phyloP scores from a whole-genome alignment of 805 yeast genomes.

The Isabelozyma heimii region DNA sequence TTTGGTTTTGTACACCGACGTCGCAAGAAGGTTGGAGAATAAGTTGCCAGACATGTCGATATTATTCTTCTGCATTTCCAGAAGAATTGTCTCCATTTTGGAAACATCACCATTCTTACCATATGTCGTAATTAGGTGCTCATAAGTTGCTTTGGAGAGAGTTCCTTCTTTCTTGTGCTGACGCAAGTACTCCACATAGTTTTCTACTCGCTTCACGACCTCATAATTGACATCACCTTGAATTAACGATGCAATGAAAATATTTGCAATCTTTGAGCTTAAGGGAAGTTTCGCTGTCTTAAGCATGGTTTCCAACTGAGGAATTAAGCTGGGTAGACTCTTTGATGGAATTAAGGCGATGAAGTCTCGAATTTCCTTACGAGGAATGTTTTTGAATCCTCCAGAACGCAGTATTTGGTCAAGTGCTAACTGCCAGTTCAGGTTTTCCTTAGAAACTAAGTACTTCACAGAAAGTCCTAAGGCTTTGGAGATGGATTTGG shows the following conservation, averaged over 20 bases:
- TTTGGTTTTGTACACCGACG: constrained; percentile 51
- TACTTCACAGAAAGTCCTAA: constrained; percentile 40
- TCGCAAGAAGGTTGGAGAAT: constrained; percentile 57
- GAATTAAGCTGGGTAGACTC: constrained; percentile 31
- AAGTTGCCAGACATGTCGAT: constrained; percentile 44
- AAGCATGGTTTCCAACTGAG: constrained; percentile 35
- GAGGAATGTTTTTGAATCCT: constrained; percentile 32
- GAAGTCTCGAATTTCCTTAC: constrained; percentile 33
- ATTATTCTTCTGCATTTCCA: constrained; percentile 34
- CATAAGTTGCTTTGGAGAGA: constrained; percentile 41
- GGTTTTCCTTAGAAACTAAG: constrained; percentile 35
- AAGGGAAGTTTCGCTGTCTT: constrained; percentile 25
- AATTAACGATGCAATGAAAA: constrained; percentile 23
- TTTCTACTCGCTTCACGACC: constrained; percentile 27
- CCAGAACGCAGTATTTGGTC: constrained; percentile 30
- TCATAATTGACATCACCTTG: constrained; percentile 12
- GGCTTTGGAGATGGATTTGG: constrained; percentile 30
- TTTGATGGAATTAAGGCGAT: constrained; percentile 40
- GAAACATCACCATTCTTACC: constrained; percentile 38
- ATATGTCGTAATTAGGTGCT: constrained; percentile 44
- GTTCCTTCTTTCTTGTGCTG: constrained; percentile 13
- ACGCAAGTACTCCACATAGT: constrained; percentile 24
- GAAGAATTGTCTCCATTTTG: constrained; percentile 35
- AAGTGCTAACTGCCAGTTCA: constrained; percentile 49
- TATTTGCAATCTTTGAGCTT: constrained; percentile 33